phyloP scores from a whole-genome alignment of 2,329 filamentous ascomycete genomes.

The Cercospora zeae-maydis region DNA sequence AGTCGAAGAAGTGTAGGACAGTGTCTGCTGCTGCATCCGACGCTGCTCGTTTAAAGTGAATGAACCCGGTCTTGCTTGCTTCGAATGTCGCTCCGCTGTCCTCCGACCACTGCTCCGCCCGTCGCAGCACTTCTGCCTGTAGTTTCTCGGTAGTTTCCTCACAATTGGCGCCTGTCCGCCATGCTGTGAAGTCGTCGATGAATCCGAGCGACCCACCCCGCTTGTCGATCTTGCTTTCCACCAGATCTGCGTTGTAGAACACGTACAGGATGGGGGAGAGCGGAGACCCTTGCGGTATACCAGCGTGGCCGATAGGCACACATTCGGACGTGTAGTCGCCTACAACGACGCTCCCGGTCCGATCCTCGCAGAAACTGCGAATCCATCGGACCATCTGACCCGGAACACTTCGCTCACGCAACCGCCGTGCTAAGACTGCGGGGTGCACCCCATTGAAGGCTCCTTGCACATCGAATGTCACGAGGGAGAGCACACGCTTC shows the following conservation, averaged over 20 bases:
- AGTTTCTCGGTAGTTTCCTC: background rate
- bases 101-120: background rate
- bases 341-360: background rate
- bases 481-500: background rate
- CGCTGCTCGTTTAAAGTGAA: background rate
- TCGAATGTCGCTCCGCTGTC: background rate
- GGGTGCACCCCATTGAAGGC: background rate
- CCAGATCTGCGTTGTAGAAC: background rate
- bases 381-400: background rate
- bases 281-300: no score
- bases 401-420: background rate
- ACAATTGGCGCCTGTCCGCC: background rate
- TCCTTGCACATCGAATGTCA: conserved; percentile 1
- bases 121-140: background rate
- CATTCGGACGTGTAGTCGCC: background rate
- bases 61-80: background rate
- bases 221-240: background rate
- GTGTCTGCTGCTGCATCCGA: background rate
- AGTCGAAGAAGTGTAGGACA: background rate
- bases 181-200: background rate
- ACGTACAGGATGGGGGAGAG: background rate
- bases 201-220: background rate
- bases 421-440: background rate
- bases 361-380: background rate
- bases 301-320: background rate